A percentile compares a stretch with the other conserved stretches of the same genome.
Evolutionary conservation across 164 flowering plant species (phyloP).

Genomic region (Liquidambar formosana): DNA sequence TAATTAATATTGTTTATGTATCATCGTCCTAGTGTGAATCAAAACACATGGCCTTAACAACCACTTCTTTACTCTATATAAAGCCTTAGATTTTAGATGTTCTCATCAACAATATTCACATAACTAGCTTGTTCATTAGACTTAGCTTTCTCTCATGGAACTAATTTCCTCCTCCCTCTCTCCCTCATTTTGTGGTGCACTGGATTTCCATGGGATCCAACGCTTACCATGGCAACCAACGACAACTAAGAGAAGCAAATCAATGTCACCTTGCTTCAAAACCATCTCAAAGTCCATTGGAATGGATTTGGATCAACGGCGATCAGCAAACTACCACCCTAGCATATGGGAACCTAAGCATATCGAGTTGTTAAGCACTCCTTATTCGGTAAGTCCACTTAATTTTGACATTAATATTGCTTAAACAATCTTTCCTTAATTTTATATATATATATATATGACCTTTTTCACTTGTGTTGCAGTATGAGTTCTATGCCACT

Average conservation of each 20-base stretch:
- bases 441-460: no score
- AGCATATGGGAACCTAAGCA: constrained; percentile 19
- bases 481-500: background rate
- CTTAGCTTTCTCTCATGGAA: background rate
- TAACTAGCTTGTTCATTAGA: background rate
- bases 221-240: background rate
- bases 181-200: background rate
- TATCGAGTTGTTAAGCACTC: constrained; percentile 13
- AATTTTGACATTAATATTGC: no score
- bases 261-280: background rate
- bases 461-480: background rate
- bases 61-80: no score
- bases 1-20: no score
- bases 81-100: background rate
- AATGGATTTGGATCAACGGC: background rate
- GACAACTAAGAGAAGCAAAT: background rate
- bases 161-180: background rate
- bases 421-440: no score
- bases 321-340: constrained; percentile 26
- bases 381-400: constrained; percentile 10
- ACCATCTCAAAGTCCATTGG: background rate
- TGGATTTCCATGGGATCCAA: no score
- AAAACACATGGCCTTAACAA: no score
- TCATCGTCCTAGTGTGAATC: no score
- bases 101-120: background rate